phyloP scores from a whole-genome alignment of 2,329 filamentous ascomycete genomes.

The Berkeleyomyces basicola region DNA sequence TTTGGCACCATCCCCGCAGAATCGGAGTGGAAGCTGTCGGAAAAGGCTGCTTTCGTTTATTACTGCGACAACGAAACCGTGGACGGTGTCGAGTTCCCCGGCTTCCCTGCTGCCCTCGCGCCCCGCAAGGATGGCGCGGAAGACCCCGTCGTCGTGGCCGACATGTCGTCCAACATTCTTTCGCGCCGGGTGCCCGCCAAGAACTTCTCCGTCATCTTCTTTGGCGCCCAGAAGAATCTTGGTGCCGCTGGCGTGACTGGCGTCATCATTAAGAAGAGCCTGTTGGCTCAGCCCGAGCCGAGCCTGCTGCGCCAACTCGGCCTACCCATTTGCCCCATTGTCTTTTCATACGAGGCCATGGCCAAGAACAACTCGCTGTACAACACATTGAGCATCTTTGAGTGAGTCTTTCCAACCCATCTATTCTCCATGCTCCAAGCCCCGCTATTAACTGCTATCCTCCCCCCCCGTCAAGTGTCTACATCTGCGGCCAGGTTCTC shows the following conservation, averaged over 20 bases:
- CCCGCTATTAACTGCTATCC: neutral
- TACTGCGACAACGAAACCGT: constrained; percentile 91
- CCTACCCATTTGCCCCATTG: constrained; percentile 60
- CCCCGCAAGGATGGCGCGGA: constrained; percentile 37
- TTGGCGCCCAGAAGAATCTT: constrained; percentile 89
- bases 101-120: constrained; percentile 48
- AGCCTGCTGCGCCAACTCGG: constrained; percentile 55
- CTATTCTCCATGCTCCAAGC: neutral
- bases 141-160: constrained; percentile 64
- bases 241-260: constrained; percentile 76
- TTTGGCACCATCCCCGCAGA: constrained; percentile 73
- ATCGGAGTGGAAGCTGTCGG: constrained; percentile 57
- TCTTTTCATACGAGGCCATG: constrained; percentile 70
- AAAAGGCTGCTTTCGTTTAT: constrained; percentile 60
- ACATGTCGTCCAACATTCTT: constrained; percentile 92
- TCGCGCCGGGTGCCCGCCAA: constrained; percentile 58
- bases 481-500: constrained; percentile 77
- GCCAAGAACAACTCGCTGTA: constrained; percentile 91
- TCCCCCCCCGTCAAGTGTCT: constrained; percentile 41
- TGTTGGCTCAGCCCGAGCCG: constrained; percentile 58
- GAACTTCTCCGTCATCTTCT: constrained; percentile 76
- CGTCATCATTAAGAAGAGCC: constrained; percentile 63
- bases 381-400: constrained; percentile 91
- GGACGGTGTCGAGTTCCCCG: constrained; percentile 79
- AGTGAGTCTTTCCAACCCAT: constrained; percentile 27